These are phyloP conservation scores for Kurtzmaniella quercitrusa DNA, from an alignment of 1,139 yeast species.

Conservation along the genomic window DNA sequence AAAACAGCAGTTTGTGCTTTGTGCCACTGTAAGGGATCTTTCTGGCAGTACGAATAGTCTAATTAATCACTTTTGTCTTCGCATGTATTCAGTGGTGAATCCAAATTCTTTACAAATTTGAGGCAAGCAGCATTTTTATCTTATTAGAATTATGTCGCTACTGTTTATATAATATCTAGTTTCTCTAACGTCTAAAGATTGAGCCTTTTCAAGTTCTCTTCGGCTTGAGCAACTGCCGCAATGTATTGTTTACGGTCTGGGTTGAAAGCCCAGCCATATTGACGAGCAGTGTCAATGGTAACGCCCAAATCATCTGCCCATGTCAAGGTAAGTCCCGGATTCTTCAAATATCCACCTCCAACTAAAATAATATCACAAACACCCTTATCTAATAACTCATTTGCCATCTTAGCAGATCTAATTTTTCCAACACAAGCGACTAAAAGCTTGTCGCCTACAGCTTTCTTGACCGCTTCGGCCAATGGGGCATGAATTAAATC, in stretches of 20 bases:
- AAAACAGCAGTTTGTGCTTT: no score
- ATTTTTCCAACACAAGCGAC: constrained; percentile 49
- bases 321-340: constrained; percentile 45
- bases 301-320: constrained; percentile 50
- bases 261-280: constrained; percentile 28
- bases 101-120: no score
- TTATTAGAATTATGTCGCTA: no score
- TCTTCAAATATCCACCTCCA: constrained; percentile 42
- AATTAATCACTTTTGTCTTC: no score
- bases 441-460: constrained; percentile 35
- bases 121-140: no score
- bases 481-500: constrained; percentile 30
- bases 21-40: no score
- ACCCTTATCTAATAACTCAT: constrained; percentile 35
- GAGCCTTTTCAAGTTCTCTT: neutral
- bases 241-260: constrained; percentile 3
- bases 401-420: constrained; percentile 28
- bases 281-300: constrained; percentile 32
- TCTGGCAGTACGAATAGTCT: no score
- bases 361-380: constrained; percentile 42
- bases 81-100: no score
- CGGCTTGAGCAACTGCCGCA: constrained; percentile 4
- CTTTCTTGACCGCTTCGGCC: constrained; percentile 40
- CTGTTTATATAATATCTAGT: no score
- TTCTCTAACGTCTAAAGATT: neutral